Percentiles rank a stretch among this genome's conserved stretches.
phyloP scores from a whole-genome alignment of 2,329 filamentous ascomycete genomes.

The Thelonectria rubi region DNA sequence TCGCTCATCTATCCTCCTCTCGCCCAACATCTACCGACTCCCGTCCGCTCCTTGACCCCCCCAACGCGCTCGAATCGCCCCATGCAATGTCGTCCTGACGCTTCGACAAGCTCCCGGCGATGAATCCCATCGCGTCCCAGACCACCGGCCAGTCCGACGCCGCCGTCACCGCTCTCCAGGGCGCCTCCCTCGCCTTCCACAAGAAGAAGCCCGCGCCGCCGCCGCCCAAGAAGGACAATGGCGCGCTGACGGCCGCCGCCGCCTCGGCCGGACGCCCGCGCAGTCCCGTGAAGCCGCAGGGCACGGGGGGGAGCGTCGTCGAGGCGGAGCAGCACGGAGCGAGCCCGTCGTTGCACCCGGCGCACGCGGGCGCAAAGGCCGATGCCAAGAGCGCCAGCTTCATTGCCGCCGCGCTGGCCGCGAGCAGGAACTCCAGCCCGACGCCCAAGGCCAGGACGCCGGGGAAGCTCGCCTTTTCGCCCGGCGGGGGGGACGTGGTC shows the following conservation, averaged over 20 bases:
- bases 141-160: conserved; percentile 46
- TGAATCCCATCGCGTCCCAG: conserved; percentile 47
- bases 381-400: conserved; percentile 64
- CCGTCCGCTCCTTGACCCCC: background rate
- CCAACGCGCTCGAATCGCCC: background rate
- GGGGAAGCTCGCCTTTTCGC: conserved; percentile 41
- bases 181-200: conserved; percentile 65
- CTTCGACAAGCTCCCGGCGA: conserved; percentile 40
- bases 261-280: conserved; percentile 49
- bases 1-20: background rate
- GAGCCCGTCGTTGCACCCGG: conserved; percentile 32
- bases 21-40: background rate
- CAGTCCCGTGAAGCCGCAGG: conserved; percentile 46
- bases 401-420: conserved; percentile 66
- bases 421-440: conserved; percentile 59
- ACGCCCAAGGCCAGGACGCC: conserved; percentile 41
- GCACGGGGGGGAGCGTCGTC: conserved; percentile 49
- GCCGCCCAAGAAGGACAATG: conserved; percentile 45
- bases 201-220: conserved; percentile 46
- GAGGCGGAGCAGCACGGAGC: conserved; percentile 36
- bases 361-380: conserved; percentile 26
- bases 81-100: conserved; percentile 28
- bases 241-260: conserved; percentile 57
- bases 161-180: conserved; percentile 59
- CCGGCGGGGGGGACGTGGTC: conserved; percentile 42